Evolutionary conservation across 371 early-diverging fungal species (phyloP).

Genomic region (Mucor lusitanicus): DNA sequence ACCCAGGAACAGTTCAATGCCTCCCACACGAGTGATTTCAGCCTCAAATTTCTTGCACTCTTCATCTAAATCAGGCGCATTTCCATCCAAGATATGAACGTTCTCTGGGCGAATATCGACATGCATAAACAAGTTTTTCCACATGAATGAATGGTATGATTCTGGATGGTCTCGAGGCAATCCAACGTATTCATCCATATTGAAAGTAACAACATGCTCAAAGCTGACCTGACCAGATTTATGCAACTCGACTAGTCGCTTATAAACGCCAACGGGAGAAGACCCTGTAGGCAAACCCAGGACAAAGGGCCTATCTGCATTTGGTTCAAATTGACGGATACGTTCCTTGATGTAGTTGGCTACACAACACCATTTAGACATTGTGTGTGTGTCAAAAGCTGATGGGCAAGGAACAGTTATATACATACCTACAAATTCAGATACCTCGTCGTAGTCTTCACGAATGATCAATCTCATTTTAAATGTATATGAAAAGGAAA

Average conservation of each 20-base stretch:
- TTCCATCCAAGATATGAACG: conserved; percentile 82
- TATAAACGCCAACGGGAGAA: conserved; percentile 76
- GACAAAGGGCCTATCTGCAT: conserved; percentile 75
- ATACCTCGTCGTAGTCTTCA: conserved; percentile 64
- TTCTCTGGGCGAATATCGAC: conserved; percentile 78
- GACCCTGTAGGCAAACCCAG: conserved; percentile 85
- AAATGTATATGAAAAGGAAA: neutral
- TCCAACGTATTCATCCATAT: conserved; percentile 67
- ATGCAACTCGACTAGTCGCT: conserved; percentile 48
- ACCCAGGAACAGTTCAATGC: conserved; percentile 33
- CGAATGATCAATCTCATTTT: conserved; percentile 75
- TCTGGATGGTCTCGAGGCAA: conserved; percentile 76
- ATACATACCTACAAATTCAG: conserved; percentile 60
- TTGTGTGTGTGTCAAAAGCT: neutral
- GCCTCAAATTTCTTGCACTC: conserved; percentile 81
- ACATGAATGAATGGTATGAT: conserved; percentile 88
- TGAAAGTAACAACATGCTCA: conserved; percentile 63
- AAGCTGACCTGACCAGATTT: conserved; percentile 59
- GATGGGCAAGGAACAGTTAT: neutral
- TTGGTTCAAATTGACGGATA: conserved; percentile 78
- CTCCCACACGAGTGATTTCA: conserved; percentile 74
- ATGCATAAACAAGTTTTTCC: conserved; percentile 81
- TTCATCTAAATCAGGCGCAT: conserved; percentile 74
- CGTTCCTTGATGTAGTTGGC: conserved; percentile 44
- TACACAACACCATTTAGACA: neutral